These are phyloP conservation scores for Ziziphus jujuba DNA, from an alignment of 306 rosid genomes.

Conservation along the genomic window DNA sequence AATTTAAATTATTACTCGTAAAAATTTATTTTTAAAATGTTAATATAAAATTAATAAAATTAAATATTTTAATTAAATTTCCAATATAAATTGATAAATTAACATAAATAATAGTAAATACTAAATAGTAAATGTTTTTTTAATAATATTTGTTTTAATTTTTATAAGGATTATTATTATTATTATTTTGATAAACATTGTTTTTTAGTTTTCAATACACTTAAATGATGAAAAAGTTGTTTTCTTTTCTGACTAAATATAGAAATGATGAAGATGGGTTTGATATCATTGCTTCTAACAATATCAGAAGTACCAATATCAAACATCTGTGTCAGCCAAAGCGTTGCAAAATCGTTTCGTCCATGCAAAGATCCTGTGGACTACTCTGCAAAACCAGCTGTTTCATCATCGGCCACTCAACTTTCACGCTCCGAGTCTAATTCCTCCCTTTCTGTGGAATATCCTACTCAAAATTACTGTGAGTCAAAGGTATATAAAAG, in stretches of 20 bases:
- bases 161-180: too few species aligned
- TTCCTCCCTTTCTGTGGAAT: not conserved
- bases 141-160: too few species aligned
- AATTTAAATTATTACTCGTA: too few species aligned
- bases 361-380: slow-evolving; percentile 44
- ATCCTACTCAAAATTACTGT: slow-evolving; percentile 29
- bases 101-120: too few species aligned
- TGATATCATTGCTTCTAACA: slow-evolving; percentile 46
- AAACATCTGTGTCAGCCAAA: slow-evolving; percentile 49
- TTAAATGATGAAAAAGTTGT: not conserved
- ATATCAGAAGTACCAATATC: slow-evolving; percentile 52
- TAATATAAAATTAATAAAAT: too few species aligned
- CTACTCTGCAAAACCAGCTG: slow-evolving; percentile 6
- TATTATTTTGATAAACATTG: not conserved
- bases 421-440: slow-evolving; percentile 16
- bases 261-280: slow-evolving; percentile 21
- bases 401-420: slow-evolving; percentile 17
- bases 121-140: too few species aligned
- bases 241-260: not conserved
- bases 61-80: too few species aligned
- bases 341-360: slow-evolving; percentile 39
- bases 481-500: slow-evolving; percentile 41
- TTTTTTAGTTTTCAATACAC: not conserved
- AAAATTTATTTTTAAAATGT: too few species aligned
- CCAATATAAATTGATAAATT: too few species aligned